Conservation (phyloP, 768 basidiomycete genomes). For the Phaffia australis region DNA sequence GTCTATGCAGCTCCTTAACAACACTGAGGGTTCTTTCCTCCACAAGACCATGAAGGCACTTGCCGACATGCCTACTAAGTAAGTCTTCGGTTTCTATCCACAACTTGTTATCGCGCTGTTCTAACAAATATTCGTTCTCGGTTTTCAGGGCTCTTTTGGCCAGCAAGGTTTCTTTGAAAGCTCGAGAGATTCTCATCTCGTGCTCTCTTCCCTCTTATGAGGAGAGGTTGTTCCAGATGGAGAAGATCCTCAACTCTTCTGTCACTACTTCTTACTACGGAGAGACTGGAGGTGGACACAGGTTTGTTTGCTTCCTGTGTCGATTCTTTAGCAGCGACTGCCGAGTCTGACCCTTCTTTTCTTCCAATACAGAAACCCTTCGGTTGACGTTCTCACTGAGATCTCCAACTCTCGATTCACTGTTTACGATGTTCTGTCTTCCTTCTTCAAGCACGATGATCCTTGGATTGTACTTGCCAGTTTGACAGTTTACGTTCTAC, state of each 20-base stretch:
- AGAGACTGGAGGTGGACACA: slow-evolving; percentile 53
- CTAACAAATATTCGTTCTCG: neutral
- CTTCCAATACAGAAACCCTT: slow-evolving; percentile 52
- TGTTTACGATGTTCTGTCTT: slow-evolving; percentile 90
- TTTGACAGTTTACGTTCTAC: slow-evolving; percentile 32
- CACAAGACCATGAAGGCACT: slow-evolving; percentile 54
- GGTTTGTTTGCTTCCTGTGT: slow-evolving; percentile 40
- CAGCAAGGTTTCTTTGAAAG: slow-evolving; percentile 82
- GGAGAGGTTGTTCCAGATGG: slow-evolving; percentile 88
- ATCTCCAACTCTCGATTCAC: slow-evolving; percentile 92
- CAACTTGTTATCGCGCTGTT: neutral
- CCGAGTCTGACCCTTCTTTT: slow-evolving; percentile 28
- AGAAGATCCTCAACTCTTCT: slow-evolving; percentile 76
- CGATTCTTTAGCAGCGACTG: neutral
- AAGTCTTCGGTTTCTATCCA: slow-evolving; percentile 32
- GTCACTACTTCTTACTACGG: slow-evolving; percentile 83
- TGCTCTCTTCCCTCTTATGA: slow-evolving; percentile 96
- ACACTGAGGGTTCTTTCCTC: slow-evolving; percentile 62
- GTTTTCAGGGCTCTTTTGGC: slow-evolving; percentile 46
- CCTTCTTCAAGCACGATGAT: slow-evolving; percentile 84
- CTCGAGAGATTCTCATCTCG: slow-evolving; percentile 90
- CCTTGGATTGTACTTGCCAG: slow-evolving; percentile 70
- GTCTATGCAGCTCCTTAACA: slow-evolving; percentile 60
- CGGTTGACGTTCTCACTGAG: slow-evolving; percentile 76
- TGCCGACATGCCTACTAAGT: slow-evolving; percentile 60